Base-by-base conservation (phyloP, 129 eudicot species). In the Heracleum sosnowskyi region DNA sequence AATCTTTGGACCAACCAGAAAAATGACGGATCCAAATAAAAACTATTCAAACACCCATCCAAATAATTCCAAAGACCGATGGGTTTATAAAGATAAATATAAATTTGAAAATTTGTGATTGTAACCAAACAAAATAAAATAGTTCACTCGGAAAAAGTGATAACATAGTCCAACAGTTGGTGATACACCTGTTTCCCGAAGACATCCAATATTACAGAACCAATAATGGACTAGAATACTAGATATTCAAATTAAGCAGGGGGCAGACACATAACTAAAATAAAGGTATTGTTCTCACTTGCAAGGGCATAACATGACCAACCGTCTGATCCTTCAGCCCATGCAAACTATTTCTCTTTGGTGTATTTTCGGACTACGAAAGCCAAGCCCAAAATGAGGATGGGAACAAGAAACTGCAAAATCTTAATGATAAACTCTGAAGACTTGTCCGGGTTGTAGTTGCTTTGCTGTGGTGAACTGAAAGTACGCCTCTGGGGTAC, bases 361-460 rank as follows among this genome's bases (percentile, higher is more conserved):
- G 98, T 91, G 85, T 89, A 93, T 66, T 87, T 79, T 36, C 97
- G 86, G 78, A 93, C 95, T 22, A 81, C 90, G 78, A 93, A 91
- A 44, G 97, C 98, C 81, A 86, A 72, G 4, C 89, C 90, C 79
- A 93, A 78, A 77, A 93, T 91, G 80, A 93, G 15, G 74, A 93
- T 87, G 40, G 98, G 98, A 45, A 91, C 93, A 5, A 93, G 66
- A 80, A 93, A 84, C 89, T 93, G 98, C 39, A 91, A 81, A 68
- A 91, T 87, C 89, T 91, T 93, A 78, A 88, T 79, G 69, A 88
- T 62, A 62, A 93, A 91, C 64, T 89, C 98, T 4, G 87, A 75
- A 45, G 89, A 77, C 90, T 93, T 91, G 84, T 87, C 89, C 0
- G 86, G 91, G 76, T 86, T 93, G 87, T 86, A 86, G 17, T 47